Base-by-base conservation (phyloP, 805 yeast species). In the Candida insectorum region DNA sequence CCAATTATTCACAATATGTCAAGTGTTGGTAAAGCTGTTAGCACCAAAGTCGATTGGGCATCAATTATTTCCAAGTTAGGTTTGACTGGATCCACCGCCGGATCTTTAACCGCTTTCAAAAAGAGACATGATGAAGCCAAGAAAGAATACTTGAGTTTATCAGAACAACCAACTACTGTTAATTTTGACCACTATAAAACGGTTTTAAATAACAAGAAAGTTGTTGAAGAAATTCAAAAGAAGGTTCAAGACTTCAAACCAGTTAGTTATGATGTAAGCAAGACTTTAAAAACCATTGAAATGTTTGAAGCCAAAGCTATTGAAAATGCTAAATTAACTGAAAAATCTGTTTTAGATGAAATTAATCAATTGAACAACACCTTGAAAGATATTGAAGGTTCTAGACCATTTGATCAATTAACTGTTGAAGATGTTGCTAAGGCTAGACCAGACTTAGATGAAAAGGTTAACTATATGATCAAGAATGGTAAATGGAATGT, bases 91-190 rank as follows among this genome's bases (percentile, higher is more conserved):
- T 69, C 81, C 58, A 93, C 98, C 43, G 95, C 96, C 40, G 58
- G 85, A 34, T 78, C 95, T 27, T 73, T 93, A 62, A 78, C 93
- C 34, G 77, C 95, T 19, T 93, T 93, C 83, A 89, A 89, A 71
- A 91, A 93, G 85, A 86, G 98, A 78, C 83, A 88, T 66, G 98
- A 93, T 58, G 97, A 93, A 63, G 97, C 97, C 51, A 84, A 88
- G 73, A 82, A 86, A 71, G 76, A 75, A 54, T 70, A 85, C 52
- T 68, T 73, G 50, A 82, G 79, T 45, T 73, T 91, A 51, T 71
- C 79, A 58, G 69, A 73, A 47, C 91, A 86, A 68, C 67, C 88
- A 44, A 73, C 86, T 38, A 70, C 69, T 24, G 87, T 93, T 45
- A 96, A 91, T 66, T 91, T 89, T 48, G 65, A 71, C 33, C 72